Base-by-base conservation (phyloP, 2,329 filamentous ascomycete species). In the Colletotrichum orchidophilum region DNA sequence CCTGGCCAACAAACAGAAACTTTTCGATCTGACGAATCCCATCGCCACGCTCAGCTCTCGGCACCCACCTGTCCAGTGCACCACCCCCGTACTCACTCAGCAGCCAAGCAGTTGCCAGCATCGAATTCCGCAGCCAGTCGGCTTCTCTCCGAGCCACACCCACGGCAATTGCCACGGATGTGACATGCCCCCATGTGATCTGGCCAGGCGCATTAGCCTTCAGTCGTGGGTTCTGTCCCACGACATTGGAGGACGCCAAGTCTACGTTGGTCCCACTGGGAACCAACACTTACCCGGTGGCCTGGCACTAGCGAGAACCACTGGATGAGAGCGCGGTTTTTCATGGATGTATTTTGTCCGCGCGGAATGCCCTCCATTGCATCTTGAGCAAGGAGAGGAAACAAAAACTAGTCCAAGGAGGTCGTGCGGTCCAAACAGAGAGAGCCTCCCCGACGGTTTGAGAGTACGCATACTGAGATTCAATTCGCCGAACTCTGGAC, bases 311-410 rank as follows among this genome's bases (percentile, higher is more conserved):
- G 87, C 66, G 54, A 70, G 68, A 71, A 66, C 73, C 66, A 75
- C 29, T 85, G 88, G 89, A 91, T 78, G 88, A 89, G 58, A 88
- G 85, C 85, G 90, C 94, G 94, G 90, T 90, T 97, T 98, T 70
- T 98, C 97, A 87, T 87, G 88, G 94, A 97, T 92, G 94, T 95
- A 83, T 90, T 97, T 98, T 97, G 94, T 93, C 88, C 94, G 94
- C 88, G 91, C 86, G 85, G 78, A 84, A 85, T 82, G 91, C 92
- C 92, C 90, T 91, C 89, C 89, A 82, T 80, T 79, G 77, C 79
- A 77, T 76, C 15, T 64, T 55, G 73, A 75, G 77, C 77, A 73
- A 78, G 90, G 90, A 91, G 92, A 91, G 93, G 92, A 95, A 93
- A 86, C 92, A 97, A 97, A 98, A 95, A 96, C 94, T 85, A 91